Evolutionary conservation across 257 asterid genomes (phyloP).

Genomic region (Solanum pimpinellifolium): DNA sequence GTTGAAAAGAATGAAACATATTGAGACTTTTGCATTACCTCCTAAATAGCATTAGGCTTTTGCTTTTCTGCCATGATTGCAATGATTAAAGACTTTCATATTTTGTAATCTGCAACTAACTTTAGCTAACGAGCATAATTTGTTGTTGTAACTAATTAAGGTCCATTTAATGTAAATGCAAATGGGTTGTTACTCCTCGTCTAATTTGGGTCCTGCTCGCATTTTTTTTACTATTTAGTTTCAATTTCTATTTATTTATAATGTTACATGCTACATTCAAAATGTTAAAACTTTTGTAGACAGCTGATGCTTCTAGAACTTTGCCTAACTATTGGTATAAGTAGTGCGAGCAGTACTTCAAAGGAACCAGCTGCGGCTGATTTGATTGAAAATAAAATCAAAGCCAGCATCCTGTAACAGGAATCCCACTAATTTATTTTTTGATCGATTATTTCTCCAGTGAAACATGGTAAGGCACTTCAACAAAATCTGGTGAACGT

Average conservation of each 20-base stretch:
- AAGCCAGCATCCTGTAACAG: no score
- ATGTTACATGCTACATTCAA: not conserved
- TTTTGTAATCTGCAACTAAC: not conserved
- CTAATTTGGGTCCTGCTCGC: not conserved
- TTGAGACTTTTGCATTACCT: not conserved
- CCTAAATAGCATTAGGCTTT: not conserved
- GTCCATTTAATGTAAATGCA: not conserved
- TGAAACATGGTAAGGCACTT: no score
- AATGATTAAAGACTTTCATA: not conserved
- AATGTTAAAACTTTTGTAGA: not conserved
- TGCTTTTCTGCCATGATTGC: not conserved
- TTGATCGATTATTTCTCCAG: no score
- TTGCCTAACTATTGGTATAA: no score
- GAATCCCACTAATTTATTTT: no score
- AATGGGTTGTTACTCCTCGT: not conserved
- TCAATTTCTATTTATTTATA: not conserved
- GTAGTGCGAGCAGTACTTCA: no score
- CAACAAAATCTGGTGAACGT: no score
- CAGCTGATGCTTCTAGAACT: no score
- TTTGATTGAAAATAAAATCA: no score
- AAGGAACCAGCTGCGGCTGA: no score
- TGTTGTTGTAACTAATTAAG: not conserved
- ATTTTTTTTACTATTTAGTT: not conserved
- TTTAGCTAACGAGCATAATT: not conserved
- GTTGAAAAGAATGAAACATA: conserved; percentile 8